Conservation (phyloP, 2,329 filamentous ascomycete genomes). For the Stagonosporopsis cucurbitacearum region DNA sequence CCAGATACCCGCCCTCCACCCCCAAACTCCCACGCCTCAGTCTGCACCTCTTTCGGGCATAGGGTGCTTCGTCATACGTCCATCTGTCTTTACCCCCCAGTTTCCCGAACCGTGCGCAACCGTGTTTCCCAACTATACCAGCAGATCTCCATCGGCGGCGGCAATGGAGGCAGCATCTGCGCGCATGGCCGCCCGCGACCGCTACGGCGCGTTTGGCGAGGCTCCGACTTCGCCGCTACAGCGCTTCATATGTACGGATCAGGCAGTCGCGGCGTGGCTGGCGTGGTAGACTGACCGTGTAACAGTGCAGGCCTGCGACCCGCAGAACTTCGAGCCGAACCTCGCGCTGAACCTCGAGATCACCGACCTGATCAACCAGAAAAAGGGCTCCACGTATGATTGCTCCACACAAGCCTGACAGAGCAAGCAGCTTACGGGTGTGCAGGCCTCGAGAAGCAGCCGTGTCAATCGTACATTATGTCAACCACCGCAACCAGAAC, state of each 20-base stretch:
- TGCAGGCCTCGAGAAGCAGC: conserved; percentile 85
- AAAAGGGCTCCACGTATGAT: conserved; percentile 84
- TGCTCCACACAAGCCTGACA: not conserved
- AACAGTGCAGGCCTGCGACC: conserved; percentile 86
- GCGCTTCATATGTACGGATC: conserved; percentile 77
- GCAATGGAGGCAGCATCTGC: conserved; percentile 90
- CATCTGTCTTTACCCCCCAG: conserved; percentile 14
- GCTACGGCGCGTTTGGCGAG: conserved; percentile 82
- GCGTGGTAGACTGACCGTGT: conserved; percentile 19
- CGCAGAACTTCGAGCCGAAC: conserved; percentile 97
- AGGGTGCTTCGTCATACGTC: conserved; percentile 21
- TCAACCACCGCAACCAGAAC: conserved; percentile 97
- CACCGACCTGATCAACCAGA: conserved; percentile 92
- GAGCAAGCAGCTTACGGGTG: conserved; percentile 25
- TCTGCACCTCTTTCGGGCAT: conserved; percentile 17
- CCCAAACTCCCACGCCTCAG: conserved; percentile 14
- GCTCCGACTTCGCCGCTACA: conserved; percentile 85
- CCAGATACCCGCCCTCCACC: conserved; percentile 12
- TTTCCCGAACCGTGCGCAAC: conserved; percentile 16
- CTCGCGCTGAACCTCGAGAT: conserved; percentile 96
- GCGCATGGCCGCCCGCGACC: conserved; percentile 92
- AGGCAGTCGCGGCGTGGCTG: not conserved
- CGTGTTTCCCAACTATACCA: conserved; percentile 21
- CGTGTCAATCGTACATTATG: conserved; percentile 87
- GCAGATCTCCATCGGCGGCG: conserved; percentile 28